Evolutionary conservation across 768 basidiomycete genomes (phyloP).

Genomic region (Phlebiopsis gigantea): DNA sequence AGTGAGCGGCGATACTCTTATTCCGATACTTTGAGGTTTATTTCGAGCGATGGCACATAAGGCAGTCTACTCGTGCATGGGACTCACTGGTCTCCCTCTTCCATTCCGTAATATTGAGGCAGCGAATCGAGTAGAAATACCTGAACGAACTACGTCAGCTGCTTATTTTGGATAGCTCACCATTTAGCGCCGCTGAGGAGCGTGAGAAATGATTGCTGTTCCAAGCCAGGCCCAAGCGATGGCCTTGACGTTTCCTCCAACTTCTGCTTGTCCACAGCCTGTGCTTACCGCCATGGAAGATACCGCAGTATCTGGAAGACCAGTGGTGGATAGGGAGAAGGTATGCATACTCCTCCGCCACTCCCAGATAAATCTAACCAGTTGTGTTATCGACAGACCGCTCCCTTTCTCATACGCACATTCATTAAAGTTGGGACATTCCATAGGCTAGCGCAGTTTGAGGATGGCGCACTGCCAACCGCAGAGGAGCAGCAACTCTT

Average conservation of each 20-base stretch:
- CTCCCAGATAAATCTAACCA: not conserved
- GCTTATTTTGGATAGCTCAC: not conserved
- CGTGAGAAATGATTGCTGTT: constrained; percentile 1
- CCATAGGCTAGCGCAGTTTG: constrained; percentile 69
- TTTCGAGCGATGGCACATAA: too few relatives aligned
- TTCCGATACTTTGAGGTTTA: too few relatives aligned
- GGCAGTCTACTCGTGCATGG: too few relatives aligned
- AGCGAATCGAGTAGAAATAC: too few relatives aligned
- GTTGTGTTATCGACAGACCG: constrained; percentile 43
- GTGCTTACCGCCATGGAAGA: constrained; percentile 27
- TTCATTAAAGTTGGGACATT: constrained; percentile 81
- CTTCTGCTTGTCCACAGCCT: not conserved
- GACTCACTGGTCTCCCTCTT: too few relatives aligned
- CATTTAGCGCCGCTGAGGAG: not conserved
- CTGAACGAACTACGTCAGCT: not conserved
- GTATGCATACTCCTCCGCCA: constrained; percentile 22
- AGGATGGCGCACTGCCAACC: constrained; percentile 70
- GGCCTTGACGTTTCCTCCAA: not conserved
- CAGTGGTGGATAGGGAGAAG: constrained; percentile 54
- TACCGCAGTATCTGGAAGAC: constrained; percentile 35
- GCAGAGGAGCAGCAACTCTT: constrained; percentile 81
- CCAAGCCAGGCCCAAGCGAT: not conserved
- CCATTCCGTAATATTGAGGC: too few relatives aligned
- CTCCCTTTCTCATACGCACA: constrained; percentile 76
- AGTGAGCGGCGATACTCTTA: too few relatives aligned